Conservation (phyloP, 1,139 yeast species). For the Keqinozyma sinolaborantium region DNA sequence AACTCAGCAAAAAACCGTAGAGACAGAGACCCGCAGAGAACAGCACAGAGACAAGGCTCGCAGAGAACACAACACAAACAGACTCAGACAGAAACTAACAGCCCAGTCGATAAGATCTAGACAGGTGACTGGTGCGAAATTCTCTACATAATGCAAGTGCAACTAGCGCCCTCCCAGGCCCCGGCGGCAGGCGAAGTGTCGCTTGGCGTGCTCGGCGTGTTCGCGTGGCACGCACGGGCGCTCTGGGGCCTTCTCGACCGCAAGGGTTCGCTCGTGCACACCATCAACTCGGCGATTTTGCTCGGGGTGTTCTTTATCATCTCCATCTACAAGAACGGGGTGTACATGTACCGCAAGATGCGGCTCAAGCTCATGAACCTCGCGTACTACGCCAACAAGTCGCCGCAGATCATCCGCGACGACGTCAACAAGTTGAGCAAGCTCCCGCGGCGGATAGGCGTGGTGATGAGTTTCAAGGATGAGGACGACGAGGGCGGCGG, state of each 20-base stretch:
- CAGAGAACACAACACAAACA: no score
- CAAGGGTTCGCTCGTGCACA: slow-evolving; percentile 1
- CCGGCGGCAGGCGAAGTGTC: no score
- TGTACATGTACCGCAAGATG: slow-evolving; percentile 51
- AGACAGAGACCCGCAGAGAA: no score
- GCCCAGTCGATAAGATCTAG: no score
- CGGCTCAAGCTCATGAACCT: slow-evolving; percentile 58
- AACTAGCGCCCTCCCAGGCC: no score
- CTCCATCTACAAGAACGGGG: slow-evolving; percentile 51
- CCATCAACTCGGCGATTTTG: slow-evolving; percentile 32
- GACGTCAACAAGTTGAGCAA: slow-evolving; percentile 73
- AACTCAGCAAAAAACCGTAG: no score
- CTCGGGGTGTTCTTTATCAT: slow-evolving; percentile 52
- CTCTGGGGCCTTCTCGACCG: neutral
- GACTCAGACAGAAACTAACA: no score
- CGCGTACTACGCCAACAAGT: slow-evolving; percentile 74
- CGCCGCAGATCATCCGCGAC: slow-evolving; percentile 83
- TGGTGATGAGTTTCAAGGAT: slow-evolving; percentile 65
- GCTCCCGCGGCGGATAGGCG: slow-evolving; percentile 74
- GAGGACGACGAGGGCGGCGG: slow-evolving; percentile 89
- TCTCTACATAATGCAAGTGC: no score
- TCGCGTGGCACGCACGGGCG: neutral
- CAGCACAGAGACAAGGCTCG: no score
- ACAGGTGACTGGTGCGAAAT: no score
- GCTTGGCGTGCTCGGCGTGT: no score